Conservation (phyloP, 2,329 filamentous ascomycete species). For the Penicillium hordei region DNA sequence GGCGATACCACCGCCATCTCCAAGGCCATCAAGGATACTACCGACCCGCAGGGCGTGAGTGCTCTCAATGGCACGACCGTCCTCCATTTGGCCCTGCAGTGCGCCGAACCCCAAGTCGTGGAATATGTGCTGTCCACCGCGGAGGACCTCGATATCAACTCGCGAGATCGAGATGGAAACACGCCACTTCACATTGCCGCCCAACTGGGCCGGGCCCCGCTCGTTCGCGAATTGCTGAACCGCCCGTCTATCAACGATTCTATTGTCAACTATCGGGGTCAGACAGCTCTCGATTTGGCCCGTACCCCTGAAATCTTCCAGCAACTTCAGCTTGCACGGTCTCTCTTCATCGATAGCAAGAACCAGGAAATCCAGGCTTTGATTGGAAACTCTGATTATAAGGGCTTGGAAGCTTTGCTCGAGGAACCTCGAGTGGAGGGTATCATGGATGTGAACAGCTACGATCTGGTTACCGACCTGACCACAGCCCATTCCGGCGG, state of each 20-base stretch:
- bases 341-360: slow-evolving; percentile 84
- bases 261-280: slow-evolving; percentile 77
- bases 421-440: slow-evolving; percentile 84
- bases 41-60: slow-evolving; percentile 51
- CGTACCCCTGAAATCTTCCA: slow-evolving; percentile 95
- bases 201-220: slow-evolving; percentile 71
- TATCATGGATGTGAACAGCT: slow-evolving; percentile 86
- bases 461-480: slow-evolving; percentile 81
- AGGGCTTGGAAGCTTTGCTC: slow-evolving; percentile 72
- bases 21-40: slow-evolving; percentile 67
- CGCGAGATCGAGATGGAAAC: slow-evolving; percentile 89
- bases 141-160: slow-evolving; percentile 77
- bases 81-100: slow-evolving; percentile 91
- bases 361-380: slow-evolving; percentile 80
- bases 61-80: slow-evolving; percentile 72
- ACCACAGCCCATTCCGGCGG: slow-evolving; percentile 79
- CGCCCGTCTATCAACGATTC: slow-evolving; percentile 85
- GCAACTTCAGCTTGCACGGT: slow-evolving; percentile 84
- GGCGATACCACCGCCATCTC: slow-evolving; percentile 90
- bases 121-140: slow-evolving; percentile 86
- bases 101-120: slow-evolving; percentile 86
- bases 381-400: slow-evolving; percentile 71
- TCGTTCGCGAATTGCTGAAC: slow-evolving; percentile 81
- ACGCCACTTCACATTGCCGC: slow-evolving; percentile 88
- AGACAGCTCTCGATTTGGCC: slow-evolving; percentile 82